These are phyloP conservation scores for Corinectria fuckeliana DNA, from an alignment of 2,329 filamentous ascomycete genomes.

Conservation along the genomic window DNA sequence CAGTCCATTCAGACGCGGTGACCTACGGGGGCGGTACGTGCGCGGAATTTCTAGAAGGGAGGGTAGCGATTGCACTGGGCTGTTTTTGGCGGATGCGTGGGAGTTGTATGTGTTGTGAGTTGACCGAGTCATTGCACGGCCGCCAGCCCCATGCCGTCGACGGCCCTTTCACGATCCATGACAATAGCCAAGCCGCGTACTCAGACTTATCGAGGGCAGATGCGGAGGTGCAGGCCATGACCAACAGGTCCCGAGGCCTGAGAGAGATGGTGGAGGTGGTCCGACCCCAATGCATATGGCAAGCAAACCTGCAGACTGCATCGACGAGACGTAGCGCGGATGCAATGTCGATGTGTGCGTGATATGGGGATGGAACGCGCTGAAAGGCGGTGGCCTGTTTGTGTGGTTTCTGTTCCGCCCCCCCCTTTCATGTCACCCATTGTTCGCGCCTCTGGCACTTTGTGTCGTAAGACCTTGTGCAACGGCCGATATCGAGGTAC, in stretches of 20 bases:
- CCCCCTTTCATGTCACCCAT: conserved; percentile 19
- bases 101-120: not conserved
- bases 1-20: conserved; percentile 13
- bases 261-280: conserved; percentile 2
- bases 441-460: conserved; percentile 9
- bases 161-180: conserved; percentile 11
- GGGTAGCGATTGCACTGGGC: conserved; percentile 10
- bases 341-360: conserved; percentile 9
- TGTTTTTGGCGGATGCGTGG: conserved; percentile 5
- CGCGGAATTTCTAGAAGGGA: conserved; percentile 29
- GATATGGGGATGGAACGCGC: conserved; percentile 11
- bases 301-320: conserved; percentile 11
- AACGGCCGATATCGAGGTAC: conserved; percentile 11
- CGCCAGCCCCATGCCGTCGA: conserved; percentile 20
- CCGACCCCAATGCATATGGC: conserved; percentile 2
- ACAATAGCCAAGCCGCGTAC: conserved; percentile 15
- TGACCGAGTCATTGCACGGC: conserved; percentile 12
- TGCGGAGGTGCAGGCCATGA: conserved; percentile 10
- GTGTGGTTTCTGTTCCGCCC: conserved; percentile 14
- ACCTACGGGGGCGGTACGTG: conserved; percentile 21
- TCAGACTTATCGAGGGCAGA: conserved; percentile 14
- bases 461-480: conserved; percentile 28
- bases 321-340: conserved; percentile 6
- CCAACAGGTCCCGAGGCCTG: conserved; percentile 9
- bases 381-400: conserved; percentile 18